A percentile compares a stretch with the other conserved stretches of the same genome.
Conservation (phyloP, 768 basidiomycete genomes). For the Boletus reticulatus region DNA sequence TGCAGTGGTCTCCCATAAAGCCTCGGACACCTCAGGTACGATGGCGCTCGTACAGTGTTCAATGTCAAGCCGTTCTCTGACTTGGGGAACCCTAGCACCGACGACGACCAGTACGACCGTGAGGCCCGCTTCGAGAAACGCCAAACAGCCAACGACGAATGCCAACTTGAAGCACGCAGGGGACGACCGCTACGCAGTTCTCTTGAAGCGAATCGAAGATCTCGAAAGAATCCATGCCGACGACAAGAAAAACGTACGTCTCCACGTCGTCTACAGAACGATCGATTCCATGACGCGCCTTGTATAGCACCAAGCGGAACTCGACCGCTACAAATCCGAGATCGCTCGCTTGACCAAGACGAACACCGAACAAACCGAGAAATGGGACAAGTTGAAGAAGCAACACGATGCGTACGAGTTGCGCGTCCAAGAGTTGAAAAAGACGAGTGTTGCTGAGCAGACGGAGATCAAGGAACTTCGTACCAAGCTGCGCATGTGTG, state of each 20-base stretch:
- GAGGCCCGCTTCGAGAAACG: slow-evolving; percentile 26
- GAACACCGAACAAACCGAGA: slow-evolving; percentile 49
- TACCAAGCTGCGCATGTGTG: slow-evolving; percentile 53
- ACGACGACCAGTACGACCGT: slow-evolving; percentile 28
- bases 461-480: slow-evolving; percentile 62
- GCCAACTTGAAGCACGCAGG: slow-evolving; percentile 11
- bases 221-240: slow-evolving; percentile 62
- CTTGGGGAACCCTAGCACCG: slow-evolving; percentile 30
- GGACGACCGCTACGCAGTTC: slow-evolving; percentile 49
- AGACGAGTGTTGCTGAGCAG: slow-evolving; percentile 46
- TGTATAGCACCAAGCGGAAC: slow-evolving; percentile 55
- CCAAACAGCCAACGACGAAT: slow-evolving; percentile 14
- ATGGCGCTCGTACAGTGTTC: neutral
- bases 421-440: slow-evolving; percentile 64
- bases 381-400: slow-evolving; percentile 60
- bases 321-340: slow-evolving; percentile 60
- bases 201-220: slow-evolving; percentile 65
- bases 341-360: slow-evolving; percentile 47
- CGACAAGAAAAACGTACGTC: slow-evolving; percentile 60
- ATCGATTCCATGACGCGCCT: neutral
- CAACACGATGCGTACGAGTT: slow-evolving; percentile 54
- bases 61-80: neutral
- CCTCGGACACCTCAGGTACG: slow-evolving; percentile 41
- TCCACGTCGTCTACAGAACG: neutral
- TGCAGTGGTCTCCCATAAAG: slow-evolving; percentile 33